These are phyloP conservation scores for Cicer pinnatifidum DNA, from an alignment of 306 rosid genomes.

Conservation along the genomic window DNA sequence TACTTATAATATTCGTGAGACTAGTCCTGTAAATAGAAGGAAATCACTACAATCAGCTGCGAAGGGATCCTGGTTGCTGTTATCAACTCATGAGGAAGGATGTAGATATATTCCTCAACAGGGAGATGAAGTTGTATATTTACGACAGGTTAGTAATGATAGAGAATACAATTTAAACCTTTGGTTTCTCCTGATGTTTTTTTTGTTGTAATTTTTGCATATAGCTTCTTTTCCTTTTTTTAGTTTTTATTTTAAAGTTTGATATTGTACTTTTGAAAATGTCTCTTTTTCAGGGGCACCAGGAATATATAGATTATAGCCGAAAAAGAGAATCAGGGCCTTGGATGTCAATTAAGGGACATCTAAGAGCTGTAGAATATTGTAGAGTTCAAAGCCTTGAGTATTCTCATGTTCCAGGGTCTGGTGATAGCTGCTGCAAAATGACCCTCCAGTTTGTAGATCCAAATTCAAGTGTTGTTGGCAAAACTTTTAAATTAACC, in stretches of 20 bases:
- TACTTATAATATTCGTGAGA: constrained; percentile 57
- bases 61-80: constrained; percentile 83
- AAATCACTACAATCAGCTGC: constrained; percentile 60
- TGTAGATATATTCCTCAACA: constrained; percentile 93
- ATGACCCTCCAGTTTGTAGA: constrained; percentile 80
- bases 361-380: constrained; percentile 76
- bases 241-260: constrained; percentile 21
- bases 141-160: constrained; percentile 75
- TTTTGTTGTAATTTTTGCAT: constrained; percentile 1
- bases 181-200: constrained; percentile 30
- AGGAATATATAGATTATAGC: constrained; percentile 72
- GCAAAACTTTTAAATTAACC: constrained; percentile 74
- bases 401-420: constrained; percentile 83
- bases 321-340: constrained; percentile 72
- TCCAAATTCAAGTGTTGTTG: constrained; percentile 63
- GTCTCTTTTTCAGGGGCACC: constrained; percentile 79
- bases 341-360: constrained; percentile 67
- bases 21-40: constrained; percentile 63
- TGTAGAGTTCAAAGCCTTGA: constrained; percentile 72
- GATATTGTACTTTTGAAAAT: constrained; percentile 39
- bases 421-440: constrained; percentile 99
- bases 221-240: constrained; percentile 11
- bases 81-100: constrained; percentile 83
- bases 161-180: constrained; percentile 15
- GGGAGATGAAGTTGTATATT: constrained; percentile 91